Evolutionary conservation across 192 early-diverging fungal genomes (phyloP), one percentile per base, ranked within the genome.

Genomic region (Chytriomyces sp.): DNA sequence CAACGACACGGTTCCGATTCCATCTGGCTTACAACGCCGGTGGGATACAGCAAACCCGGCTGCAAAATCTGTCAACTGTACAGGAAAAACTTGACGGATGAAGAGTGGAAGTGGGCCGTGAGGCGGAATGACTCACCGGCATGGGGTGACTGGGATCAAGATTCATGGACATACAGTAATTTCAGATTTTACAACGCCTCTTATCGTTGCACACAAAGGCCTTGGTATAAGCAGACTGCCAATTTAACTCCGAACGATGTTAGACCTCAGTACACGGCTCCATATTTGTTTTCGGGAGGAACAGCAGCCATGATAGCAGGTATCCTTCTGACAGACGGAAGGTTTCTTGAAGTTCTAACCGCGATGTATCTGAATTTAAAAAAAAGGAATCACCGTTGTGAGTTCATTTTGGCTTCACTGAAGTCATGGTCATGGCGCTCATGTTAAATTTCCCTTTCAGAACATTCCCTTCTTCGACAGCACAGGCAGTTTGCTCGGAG

Each of bases 401-500:
- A 59, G 57, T n/a, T 5, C 1, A n/a, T 5, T 1, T 59, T 59
- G 35, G 4, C 35, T 35, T 20, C 16, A n/a, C 16, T 59, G 23
- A 20, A 16, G 9, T 20, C 57, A 16, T 59, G 1, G 16, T n/a
- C 20, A n/a, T 59, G 35, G 18, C 16, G 13, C 28, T 5, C 3
- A 11, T 64, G 18, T 18, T 64, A 3, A 23, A 13, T 23, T 28
- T 6, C 10, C 3, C 11, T 13, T 20, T 11, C 11, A 64, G 13
- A 64, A 20, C 35, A 28, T 28, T 5, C 66, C 66, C 24, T 67
- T 45, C 66, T 67, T 67, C 46, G 66, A 67, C 46, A 45, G 0
- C 11, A 11, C 35, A 45, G 66, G 66, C 10, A 5, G 3, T 11
- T 16, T 47, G 35, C 24, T 46, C 11, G 66, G 66, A 18, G 66